Evolutionary conservation across 2,329 filamentous ascomycete genomes (phyloP).

Genomic region (Aaosphaeria pasadenensis): DNA sequence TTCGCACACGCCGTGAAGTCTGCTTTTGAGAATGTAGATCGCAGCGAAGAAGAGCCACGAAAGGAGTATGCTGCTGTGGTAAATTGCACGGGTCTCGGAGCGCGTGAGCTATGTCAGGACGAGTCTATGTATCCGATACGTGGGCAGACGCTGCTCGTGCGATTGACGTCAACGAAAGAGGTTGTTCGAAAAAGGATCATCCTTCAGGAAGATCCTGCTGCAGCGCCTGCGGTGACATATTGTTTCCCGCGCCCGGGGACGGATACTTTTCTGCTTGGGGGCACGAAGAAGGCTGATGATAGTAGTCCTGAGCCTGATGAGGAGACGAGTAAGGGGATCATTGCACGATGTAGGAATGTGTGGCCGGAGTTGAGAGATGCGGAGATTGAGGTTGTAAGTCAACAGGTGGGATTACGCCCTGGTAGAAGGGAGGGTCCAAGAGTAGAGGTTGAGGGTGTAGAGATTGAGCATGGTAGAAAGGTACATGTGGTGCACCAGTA

Average conservation of each 20-base stretch:
- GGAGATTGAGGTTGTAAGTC: slow-evolving; percentile 43
- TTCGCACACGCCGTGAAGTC: slow-evolving; percentile 16
- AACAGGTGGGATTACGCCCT: slow-evolving; percentile 44
- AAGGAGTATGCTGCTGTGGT: slow-evolving; percentile 25
- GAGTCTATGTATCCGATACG: slow-evolving; percentile 39
- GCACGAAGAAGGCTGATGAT: slow-evolving; percentile 41
- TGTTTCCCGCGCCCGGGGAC: slow-evolving; percentile 42
- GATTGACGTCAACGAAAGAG: slow-evolving; percentile 35
- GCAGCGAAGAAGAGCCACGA: slow-evolving; percentile 1
- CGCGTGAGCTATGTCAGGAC: slow-evolving; percentile 35
- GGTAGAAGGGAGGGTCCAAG: slow-evolving; percentile 43
- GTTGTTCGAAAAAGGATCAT: slow-evolving; percentile 1
- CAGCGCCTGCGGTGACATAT: slow-evolving; percentile 26
- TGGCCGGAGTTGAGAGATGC: slow-evolving; percentile 28
- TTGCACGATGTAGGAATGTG: slow-evolving; percentile 31
- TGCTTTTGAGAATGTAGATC: not conserved
- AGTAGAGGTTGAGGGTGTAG: slow-evolving; percentile 38
- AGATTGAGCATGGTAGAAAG: slow-evolving; percentile 13
- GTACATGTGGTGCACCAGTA: slow-evolving; percentile 44
- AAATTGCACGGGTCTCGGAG: slow-evolving; percentile 45
- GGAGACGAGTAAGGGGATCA: slow-evolving; percentile 33
- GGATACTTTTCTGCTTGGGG: slow-evolving; percentile 44
- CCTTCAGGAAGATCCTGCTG: slow-evolving; percentile 20
- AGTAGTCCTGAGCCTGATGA: slow-evolving; percentile 33
- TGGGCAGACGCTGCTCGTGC: slow-evolving; percentile 47